Percentiles rank a stretch among this genome's conserved stretches.
Conservation (phyloP, 352 stramenopile species). For the Globisporangium emineosum region DNA sequence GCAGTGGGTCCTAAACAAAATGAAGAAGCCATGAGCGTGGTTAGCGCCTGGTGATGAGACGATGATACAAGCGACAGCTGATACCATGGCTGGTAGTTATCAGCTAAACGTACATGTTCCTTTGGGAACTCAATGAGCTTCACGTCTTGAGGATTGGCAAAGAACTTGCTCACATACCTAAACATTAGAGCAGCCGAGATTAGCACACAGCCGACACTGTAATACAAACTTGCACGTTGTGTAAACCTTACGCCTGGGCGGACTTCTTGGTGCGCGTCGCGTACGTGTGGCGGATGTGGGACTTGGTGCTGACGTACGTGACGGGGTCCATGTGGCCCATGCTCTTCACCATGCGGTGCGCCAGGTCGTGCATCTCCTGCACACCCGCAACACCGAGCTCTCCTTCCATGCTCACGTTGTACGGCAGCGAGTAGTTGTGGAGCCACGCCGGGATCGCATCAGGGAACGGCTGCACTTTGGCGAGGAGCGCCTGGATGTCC, state of each 20-base stretch:
- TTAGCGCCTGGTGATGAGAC: neutral
- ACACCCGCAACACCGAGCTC: constrained; percentile 34
- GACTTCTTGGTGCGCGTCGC: constrained; percentile 53
- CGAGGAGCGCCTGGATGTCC: constrained; percentile 45
- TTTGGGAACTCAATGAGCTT: constrained; percentile 43
- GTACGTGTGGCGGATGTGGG: constrained; percentile 49
- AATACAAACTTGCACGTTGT: neutral
- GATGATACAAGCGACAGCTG: neutral
- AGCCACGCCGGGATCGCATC: constrained; percentile 49
- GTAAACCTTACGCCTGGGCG: constrained; percentile 39
- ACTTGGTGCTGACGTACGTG: constrained; percentile 35
- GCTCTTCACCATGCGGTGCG: constrained; percentile 20
- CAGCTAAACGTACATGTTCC: constrained; percentile 5
- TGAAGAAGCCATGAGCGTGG: neutral
- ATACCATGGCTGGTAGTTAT: neutral
- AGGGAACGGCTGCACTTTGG: constrained; percentile 35
- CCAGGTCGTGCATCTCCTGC: constrained; percentile 38
- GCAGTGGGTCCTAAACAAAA: constrained; percentile 33
- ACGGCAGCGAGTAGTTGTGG: constrained; percentile 59
- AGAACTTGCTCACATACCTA: constrained; percentile 61
- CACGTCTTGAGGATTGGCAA: constrained; percentile 48
- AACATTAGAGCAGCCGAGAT: neutral
- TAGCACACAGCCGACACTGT: too few relatives aligned
- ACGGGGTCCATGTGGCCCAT: constrained; percentile 22
- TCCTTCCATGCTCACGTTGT: constrained; percentile 52